A percentile compares a stretch with the other conserved stretches of the same genome.
These are phyloP conservation scores for Lenwebbia sp. DNA, from an alignment of 345 rosid genomes.

Conservation along the genomic window DNA sequence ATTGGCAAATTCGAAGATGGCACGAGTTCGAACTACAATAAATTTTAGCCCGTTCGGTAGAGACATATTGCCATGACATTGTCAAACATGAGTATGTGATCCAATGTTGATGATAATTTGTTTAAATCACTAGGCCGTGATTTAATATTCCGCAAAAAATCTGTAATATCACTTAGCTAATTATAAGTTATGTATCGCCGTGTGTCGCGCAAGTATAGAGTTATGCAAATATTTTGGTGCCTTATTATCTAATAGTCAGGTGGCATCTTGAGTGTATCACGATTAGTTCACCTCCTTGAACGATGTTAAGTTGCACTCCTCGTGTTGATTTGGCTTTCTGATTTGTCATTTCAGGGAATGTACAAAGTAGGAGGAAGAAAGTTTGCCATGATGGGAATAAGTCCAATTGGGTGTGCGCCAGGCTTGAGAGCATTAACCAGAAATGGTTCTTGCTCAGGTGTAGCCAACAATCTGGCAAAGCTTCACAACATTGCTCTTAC, in stretches of 20 bases:
- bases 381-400: neutral
- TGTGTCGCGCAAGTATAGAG: accelerated
- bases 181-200: neutral
- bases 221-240: neutral
- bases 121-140: neutral
- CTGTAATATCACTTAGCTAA: neutral
- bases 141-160: neutral
- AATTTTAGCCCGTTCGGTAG: neutral
- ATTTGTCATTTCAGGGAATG: neutral
- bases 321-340: neutral
- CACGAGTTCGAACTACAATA: neutral
- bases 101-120: neutral
- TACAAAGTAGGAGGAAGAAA: neutral
- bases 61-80: neutral
- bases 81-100: neutral
- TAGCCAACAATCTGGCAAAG: neutral
- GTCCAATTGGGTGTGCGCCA: neutral
- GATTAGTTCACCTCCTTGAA: neutral
- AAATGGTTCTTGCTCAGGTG: neutral
- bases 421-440: neutral
- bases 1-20: neutral
- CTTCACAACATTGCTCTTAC: slow-evolving; percentile 17
- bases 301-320: neutral
- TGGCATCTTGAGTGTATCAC: neutral
- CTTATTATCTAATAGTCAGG: neutral